A percentile compares a stretch with the other conserved stretches of the same genome.
phyloP scores from a whole-genome alignment of 768 basidiomycete species.

The Leucocoprinus birnbaumii region DNA sequence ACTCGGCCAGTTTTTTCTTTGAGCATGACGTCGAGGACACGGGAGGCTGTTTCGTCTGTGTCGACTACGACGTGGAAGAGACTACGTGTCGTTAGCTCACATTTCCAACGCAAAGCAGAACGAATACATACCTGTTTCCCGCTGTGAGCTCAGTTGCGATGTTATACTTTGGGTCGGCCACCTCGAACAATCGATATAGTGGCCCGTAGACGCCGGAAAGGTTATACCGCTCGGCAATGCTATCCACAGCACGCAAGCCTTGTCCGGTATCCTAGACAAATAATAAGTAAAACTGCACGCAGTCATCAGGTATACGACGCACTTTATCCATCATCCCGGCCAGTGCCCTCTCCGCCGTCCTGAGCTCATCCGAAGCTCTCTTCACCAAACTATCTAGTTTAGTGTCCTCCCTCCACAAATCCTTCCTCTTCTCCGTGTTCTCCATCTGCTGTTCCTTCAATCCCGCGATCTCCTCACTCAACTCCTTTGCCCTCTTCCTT shows the following conservation, averaged over 20 bases:
- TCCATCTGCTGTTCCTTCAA: conserved; percentile 70
- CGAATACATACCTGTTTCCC: conserved; percentile 82
- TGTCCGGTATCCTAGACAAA: conserved; percentile 79
- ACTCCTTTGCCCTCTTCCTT: conserved; percentile 48
- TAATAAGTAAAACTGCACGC: not conserved
- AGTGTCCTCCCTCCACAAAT: conserved; percentile 92
- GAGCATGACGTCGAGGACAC: conserved; percentile 91
- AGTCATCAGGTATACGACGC: conserved; percentile 14
- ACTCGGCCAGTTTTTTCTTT: conserved; percentile 92
- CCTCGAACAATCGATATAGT: conserved; percentile 89
- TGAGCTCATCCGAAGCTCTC: conserved; percentile 78
- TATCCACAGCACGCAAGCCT: conserved; percentile 84
- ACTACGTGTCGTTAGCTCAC: conserved; percentile 36
- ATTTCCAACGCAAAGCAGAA: not conserved
- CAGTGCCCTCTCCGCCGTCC: conserved; percentile 73
- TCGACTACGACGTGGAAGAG: conserved; percentile 98
- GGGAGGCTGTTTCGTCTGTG: conserved; percentile 88
- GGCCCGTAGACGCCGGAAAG: conserved; percentile 91
- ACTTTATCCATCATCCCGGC: conserved; percentile 97
- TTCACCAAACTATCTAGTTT: conserved; percentile 77
- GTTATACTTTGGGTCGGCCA: conserved; percentile 85
- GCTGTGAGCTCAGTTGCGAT: conserved; percentile 93
- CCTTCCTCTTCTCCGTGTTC: conserved; percentile 80
- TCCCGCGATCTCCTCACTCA: conserved; percentile 55
- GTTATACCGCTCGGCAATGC: conserved; percentile 71